A percentile compares a stretch with the other conserved stretches of the same genome.
These are phyloP conservation scores for Amanita jacksonii DNA, from an alignment of 768 basidiomycete species.

Conservation along the genomic window DNA sequence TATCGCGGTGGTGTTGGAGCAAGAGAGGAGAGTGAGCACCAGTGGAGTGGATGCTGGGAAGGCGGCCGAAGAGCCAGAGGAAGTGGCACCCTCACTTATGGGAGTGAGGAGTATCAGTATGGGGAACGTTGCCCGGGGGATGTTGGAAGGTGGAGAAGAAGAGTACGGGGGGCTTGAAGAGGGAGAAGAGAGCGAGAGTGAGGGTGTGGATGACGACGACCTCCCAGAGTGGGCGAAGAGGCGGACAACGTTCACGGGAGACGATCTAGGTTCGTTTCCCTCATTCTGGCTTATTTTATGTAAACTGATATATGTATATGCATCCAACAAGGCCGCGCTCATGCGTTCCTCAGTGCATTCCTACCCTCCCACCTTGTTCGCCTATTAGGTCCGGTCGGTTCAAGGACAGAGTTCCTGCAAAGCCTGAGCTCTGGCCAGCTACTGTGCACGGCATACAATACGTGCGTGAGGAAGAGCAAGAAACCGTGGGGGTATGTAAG, in stretches of 20 bases:
- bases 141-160: too few species aligned
- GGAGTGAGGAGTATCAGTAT: too few species aligned
- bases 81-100: too few species aligned
- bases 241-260: conserved; percentile 38
- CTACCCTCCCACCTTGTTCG: conserved; percentile 49
- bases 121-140: too few species aligned
- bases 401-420: conserved; percentile 36
- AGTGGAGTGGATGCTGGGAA: conserved; percentile 48
- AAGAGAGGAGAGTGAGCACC: conserved; percentile 48
- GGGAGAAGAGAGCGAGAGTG: conserved; percentile 33
- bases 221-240: conserved; percentile 74
- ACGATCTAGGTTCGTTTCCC: conserved; percentile 45
- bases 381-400: conserved; percentile 22
- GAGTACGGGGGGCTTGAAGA: conserved; percentile 29
- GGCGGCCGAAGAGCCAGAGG: conserved; percentile 49
- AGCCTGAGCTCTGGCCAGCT: conserved; percentile 69
- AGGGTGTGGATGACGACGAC: conserved; percentile 56
- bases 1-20: conserved; percentile 16
- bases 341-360: conserved; percentile 49
- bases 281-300: conserved; percentile 1
- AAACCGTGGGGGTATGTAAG: conserved; percentile 88
- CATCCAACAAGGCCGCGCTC: conserved; percentile 44
- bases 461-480: conserved; percentile 67
- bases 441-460: conserved; percentile 75
- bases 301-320: background rate